Base-by-base conservation (phyloP, 108 stramenopile species). In the Parmales sp. region DNA sequence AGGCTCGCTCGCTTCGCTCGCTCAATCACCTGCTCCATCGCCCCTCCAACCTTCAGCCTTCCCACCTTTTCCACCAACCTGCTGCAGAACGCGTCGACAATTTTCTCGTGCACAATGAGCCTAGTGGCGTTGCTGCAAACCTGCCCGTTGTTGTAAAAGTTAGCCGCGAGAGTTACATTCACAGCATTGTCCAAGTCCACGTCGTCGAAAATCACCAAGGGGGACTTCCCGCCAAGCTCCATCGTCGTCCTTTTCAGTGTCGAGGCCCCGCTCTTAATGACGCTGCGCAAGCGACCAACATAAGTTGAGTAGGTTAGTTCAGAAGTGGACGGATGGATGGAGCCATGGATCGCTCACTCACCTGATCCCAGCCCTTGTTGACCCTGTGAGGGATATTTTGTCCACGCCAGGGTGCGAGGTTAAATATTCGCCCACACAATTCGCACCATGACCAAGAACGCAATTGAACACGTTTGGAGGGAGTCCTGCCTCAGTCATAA, bases 201-300 rank as follows among this genome's bases (percentile, higher is more conserved):
- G 36, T 81, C 80, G 23, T 81, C 74, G 46, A 81, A 81, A 2
- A 80, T 70, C 38, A 81, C 69, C 48, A 81, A 50, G 19, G 80
- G 80, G 5, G 75, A 73, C 44, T 81, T 81, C 20, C 80, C 80
- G 8, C 80, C 80, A 38, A 81, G 71, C 69, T 81, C 80, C 75
- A 81, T 68, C 50, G 78, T 76, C 23, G 76, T 64, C 25, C 38
- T 72, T 39, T 78, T 78, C 36, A 81, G 68, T 4, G 74, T 74
- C 19, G 43, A 23, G 20, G 80, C 80, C 0, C 76, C 75, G 3
- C 76, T 75, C 66, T 34, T 51, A 28, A 76, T 65, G 69, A 81
- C 70, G n/a, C n/a, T n/a, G n/a, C n/a, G n/a, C n/a, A n/a, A n/a
- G n/a, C n/a, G n/a, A n/a, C n/a, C n/a, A n/a, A n/a, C n/a, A n/a